phyloP scores from a whole-genome alignment of 352 stramenopile species.

The Elongisporangium undulatum region DNA sequence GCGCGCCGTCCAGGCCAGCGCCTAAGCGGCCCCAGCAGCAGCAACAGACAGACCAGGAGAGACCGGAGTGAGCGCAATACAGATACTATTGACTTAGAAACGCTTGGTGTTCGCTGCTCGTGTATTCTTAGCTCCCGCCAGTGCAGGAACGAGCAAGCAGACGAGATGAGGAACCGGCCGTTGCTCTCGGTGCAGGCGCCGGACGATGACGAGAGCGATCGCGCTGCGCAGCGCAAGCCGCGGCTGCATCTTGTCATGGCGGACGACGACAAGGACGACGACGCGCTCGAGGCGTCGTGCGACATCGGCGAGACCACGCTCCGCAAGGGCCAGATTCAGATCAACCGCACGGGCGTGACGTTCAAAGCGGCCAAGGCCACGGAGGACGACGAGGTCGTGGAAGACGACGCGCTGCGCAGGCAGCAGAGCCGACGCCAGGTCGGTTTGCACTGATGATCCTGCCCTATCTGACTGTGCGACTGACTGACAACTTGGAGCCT shows the following conservation, averaged over 20 bases:
- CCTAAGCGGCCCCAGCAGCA: constrained; percentile 4
- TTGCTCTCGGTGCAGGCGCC: constrained; percentile 14
- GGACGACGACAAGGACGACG: constrained; percentile 14
- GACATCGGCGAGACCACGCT: constrained; percentile 74
- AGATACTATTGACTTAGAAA: background rate
- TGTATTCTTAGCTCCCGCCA: background rate
- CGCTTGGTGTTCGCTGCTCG: background rate
- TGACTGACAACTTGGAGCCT: background rate
- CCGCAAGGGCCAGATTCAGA: constrained; percentile 56
- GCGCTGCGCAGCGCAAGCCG: constrained; percentile 7
- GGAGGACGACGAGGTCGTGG: constrained; percentile 14
- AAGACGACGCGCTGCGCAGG: constrained; percentile 10
- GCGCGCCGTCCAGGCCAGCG: constrained; percentile 12
- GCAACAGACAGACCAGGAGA: background rate
- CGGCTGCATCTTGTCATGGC: background rate
- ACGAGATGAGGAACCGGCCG: constrained; percentile 14
- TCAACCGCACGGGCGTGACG: constrained; percentile 60
- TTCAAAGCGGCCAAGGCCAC: constrained; percentile 18
- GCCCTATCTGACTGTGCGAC: background rate
- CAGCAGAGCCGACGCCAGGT: constrained; percentile 8
- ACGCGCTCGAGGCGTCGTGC: constrained; percentile 60
- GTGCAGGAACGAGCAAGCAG: background rate
- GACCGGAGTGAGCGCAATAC: background rate
- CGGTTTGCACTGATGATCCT: background rate
- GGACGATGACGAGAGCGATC: constrained; percentile 13